These are phyloP conservation scores for Talinum fruticosum DNA, from an alignment of 148 eudicot species.

Conservation along the genomic window DNA sequence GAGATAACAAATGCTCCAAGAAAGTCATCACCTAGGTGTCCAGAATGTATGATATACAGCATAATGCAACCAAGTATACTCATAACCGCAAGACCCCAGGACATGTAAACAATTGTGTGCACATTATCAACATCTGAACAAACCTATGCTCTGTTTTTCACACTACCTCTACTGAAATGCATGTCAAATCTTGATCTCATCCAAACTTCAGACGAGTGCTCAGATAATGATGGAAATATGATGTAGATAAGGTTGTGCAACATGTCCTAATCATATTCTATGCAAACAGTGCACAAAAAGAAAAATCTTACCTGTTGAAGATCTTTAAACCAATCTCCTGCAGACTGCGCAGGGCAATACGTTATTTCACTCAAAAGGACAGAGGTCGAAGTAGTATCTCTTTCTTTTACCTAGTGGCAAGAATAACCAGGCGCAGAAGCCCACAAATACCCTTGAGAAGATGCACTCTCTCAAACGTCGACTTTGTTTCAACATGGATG, in stretches of 20 bases:
- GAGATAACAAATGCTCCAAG: neutral
- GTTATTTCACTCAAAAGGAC: slow-evolving; percentile 13
- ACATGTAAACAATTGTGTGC: too few relatives aligned
- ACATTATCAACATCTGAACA: neutral
- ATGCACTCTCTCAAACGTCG: slow-evolving; percentile 17
- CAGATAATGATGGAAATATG: neutral
- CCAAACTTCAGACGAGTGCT: too few relatives aligned
- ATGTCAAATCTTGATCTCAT: too few relatives aligned
- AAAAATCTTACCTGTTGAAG: slow-evolving; percentile 23
- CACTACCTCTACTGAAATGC: neutral
- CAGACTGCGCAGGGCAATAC: neutral
- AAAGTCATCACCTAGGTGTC: neutral
- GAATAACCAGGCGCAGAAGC: slow-evolving; percentile 5
- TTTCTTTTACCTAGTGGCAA: slow-evolving; percentile 3
- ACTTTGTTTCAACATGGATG: slow-evolving; percentile 5
- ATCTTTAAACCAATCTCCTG: slow-evolving; percentile 8
- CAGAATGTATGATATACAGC: neutral
- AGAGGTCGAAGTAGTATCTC: slow-evolving; percentile 17
- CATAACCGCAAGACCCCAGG: neutral
- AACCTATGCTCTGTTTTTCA: neutral
- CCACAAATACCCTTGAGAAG: slow-evolving; percentile 19
- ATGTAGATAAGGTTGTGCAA: neutral
- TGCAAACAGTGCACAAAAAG: slow-evolving; percentile 12
- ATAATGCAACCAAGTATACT: neutral
- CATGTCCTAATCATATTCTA: neutral